Evolutionary conservation across 176 grass and related monocot genomes (phyloP).

Genomic region (Oryza meridionalis): DNA sequence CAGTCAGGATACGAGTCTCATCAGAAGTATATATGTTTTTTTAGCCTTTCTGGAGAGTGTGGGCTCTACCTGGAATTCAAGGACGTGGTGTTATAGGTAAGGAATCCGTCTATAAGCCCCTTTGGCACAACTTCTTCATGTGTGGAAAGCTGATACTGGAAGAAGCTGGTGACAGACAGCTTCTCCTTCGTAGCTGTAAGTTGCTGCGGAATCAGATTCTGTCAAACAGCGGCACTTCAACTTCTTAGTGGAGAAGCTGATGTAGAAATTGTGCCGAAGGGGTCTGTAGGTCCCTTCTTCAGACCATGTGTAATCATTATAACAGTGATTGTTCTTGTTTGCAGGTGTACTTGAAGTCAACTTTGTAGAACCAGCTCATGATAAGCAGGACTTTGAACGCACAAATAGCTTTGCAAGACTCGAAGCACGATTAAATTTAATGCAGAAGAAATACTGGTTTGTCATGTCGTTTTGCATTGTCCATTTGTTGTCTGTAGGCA

Average conservation of each 20-base stretch:
- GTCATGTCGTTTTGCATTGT: constrained; percentile 29
- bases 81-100: constrained; percentile 94
- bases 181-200: too few relatives aligned
- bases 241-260: too few relatives aligned
- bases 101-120: neutral
- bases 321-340: too few relatives aligned
- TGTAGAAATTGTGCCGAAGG: too few relatives aligned
- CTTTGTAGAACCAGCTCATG: constrained; percentile 70
- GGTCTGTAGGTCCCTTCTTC: too few relatives aligned
- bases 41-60: constrained; percentile 99
- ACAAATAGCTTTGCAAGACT: constrained; percentile 91
- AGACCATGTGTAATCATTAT: too few relatives aligned
- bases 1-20: too few relatives aligned
- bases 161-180: too few relatives aligned
- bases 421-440: constrained; percentile 71
- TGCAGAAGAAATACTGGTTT: constrained; percentile 97
- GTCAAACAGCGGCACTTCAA: too few relatives aligned
- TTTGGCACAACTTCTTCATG: too few relatives aligned
- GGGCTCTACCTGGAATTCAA: constrained; percentile 85
- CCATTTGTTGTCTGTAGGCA: neutral
- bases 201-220: too few relatives aligned
- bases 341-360: constrained; percentile 93
- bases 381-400: constrained; percentile 68
- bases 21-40: constrained; percentile 21
- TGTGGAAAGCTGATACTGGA: too few relatives aligned